Evolutionary conservation across 1,139 yeast species (phyloP), one percentile per base, ranked within the genome.

Genomic region (Yamadazyma sp.): DNA sequence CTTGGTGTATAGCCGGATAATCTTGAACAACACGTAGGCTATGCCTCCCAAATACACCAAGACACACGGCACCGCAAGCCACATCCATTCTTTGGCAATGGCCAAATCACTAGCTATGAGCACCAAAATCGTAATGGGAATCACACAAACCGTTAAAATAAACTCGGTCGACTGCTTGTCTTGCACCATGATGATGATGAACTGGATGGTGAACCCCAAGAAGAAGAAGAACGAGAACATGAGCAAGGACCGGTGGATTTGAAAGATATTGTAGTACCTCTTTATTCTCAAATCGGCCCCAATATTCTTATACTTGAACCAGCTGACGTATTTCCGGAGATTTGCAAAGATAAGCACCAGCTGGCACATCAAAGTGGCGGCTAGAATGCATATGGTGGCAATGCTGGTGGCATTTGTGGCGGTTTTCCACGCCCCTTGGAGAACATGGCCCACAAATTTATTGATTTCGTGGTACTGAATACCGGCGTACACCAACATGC

Each of bases 201-300:
- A 76, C 52, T 76, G 82, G 26, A 76, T 64, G 1, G 80, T 73
- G 53, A 76, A 76, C 1, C 79, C 81, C 31, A 75, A 53, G 45
- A 76, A 73, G 57, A 73, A 73, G 62, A 72, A 74, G 39, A 73
- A 68, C 46, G 69, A 76, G 46, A 72, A 70, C 34, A 72, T 64
- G 22, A 74, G 57, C 29, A 73, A 56, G 5, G 73, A 56, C 31
- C 74, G 50, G 51, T 70, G 75, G 31, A 69, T 50, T 48, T 73
- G 75, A 50, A 70, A 74, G 12, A 60, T 51, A 33, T 64, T 56
- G 50, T 68, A 72, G 47, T 72, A 61, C 17, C 62, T 54, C 44
- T 67, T 64, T 45, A 71, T 61, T n/a, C 53, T 51, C 20, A 69
- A 48, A 48, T 72, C 76, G 2, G 77, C 80, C 2, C 82, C 81